These are phyloP conservation scores for Stephania japonica DNA, from an alignment of 164 flowering plant genomes.

Conservation along the genomic window DNA sequence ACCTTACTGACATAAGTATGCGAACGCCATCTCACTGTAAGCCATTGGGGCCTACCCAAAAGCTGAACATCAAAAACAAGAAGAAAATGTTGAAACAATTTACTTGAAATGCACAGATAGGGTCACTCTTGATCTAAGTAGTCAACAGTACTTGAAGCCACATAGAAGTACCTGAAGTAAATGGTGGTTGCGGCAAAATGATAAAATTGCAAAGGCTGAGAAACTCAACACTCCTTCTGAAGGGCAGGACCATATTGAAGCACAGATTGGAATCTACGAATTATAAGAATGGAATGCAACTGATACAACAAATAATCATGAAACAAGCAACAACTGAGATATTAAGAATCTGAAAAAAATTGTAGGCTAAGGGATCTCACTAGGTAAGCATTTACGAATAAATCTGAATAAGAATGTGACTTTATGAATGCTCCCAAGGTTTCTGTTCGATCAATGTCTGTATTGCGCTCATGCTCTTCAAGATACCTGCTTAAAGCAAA, in stretches of 20 bases:
- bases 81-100: neutral
- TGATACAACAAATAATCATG: neutral
- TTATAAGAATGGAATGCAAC: neutral
- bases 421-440: conserved; percentile 76
- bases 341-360: neutral
- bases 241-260: conserved; percentile 91
- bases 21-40: conserved; percentile 71
- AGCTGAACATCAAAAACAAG: conserved; percentile 37
- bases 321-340: neutral
- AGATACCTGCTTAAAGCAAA: conserved; percentile 46
- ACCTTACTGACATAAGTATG: conserved; percentile 72
- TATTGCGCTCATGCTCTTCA: conserved; percentile 68
- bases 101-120: neutral
- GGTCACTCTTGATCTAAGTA: neutral
- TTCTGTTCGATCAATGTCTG: conserved; percentile 68
- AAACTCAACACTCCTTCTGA: conserved; percentile 67
- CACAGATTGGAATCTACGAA: conserved; percentile 73
- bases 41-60: conserved; percentile 92
- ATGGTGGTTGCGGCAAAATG: conserved; percentile 91
- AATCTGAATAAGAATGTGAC: conserved; percentile 69
- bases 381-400: conserved; percentile 83
- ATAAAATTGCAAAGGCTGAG: conserved; percentile 81
- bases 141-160: neutral
- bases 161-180: conserved; percentile 64
- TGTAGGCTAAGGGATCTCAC: conserved; percentile 36